Conservation (phyloP, 257 asterid genomes). For the Gentiana straminea region DNA sequence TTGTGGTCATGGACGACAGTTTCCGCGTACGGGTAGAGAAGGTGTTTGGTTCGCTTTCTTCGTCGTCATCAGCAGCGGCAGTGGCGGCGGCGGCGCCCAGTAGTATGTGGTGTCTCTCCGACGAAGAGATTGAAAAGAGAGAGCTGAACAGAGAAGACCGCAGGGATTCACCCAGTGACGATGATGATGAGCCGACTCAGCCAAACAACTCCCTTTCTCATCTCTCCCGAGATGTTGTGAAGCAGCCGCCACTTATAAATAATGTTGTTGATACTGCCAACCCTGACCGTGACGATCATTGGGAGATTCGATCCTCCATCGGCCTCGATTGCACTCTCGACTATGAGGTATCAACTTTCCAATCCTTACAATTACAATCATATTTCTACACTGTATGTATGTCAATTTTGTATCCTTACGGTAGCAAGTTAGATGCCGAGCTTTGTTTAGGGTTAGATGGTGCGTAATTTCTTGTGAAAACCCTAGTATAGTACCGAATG, state of each 20-base stretch:
- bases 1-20: conserved; percentile 54
- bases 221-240: conserved; percentile 15
- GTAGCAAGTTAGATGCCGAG: no score
- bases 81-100: not conserved
- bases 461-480: not conserved
- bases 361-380: not conserved
- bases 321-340: conserved; percentile 90
- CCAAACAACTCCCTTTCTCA: conserved; percentile 2
- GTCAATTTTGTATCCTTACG: no score
- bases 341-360: conserved; percentile 41
- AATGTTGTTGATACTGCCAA: conserved; percentile 10
- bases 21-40: conserved; percentile 78
- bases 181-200: no score
- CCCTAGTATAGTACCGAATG: not conserved
- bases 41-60: conserved; percentile 50
- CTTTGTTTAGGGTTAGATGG: no score
- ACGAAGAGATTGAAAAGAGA: conserved; percentile 56
- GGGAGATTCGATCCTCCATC: conserved; percentile 53
- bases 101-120: conserved; percentile 62
- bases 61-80: conserved; percentile 6
- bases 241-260: conserved; percentile 17
- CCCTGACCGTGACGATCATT: conserved; percentile 25
- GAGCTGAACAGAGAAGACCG: conserved; percentile 32
- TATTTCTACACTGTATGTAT: not conserved
- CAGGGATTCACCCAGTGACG: no score